Evolutionary conservation across 495 filamentous ascomycete genomes (phyloP), one percentile per base, ranked within the genome.

Genomic region (Penicillium robsamsonii): DNA sequence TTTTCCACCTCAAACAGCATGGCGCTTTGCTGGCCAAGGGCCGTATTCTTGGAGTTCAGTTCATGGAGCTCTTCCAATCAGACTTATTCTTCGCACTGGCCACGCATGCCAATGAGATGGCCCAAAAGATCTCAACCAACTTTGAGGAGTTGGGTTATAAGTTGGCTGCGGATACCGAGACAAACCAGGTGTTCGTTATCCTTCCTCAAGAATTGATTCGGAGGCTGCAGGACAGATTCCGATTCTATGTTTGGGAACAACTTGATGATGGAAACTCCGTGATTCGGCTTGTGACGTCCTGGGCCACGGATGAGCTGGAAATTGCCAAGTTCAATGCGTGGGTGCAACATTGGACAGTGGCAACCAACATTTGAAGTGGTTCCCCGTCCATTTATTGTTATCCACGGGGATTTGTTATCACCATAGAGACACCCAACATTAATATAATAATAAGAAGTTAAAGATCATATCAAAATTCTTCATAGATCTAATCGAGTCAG

Each of bases 11-110:
- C 55, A 78, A 78, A 48, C 75, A 76, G 46, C 72, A 73, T 46
- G 75, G 75, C 24, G 73, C 73, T 47, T 59, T 78, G 50, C 62
- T 78, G 50, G 75, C 68, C n/a, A 78, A 78, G 58, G 70, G 70
- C 8, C 66, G 75, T 4, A 66, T 73, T 10, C 46, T 78, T 41
- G 75, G 75, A 9, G 66, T 72, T n/a, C 75, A 78, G 46, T 78
- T 78, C 43, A 60, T 63, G 42, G 75, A 78, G 55, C 58, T 78
- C 8, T 78, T 78, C 59, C 67, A 66, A 1, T 60, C 69, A 15
- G 62, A 71, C 29, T 55, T 78, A 1, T 76, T 71, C 49, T 76
- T 76, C 50, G 59, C 69, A 4, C 58, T 78, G 54, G 73, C 73
- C 4, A 48, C 60, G 5, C 69, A 78, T 65, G 75, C 72, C 30